phyloP scores from a whole-genome alignment of 163 green algal genomes.

The Scenedesmus sp. region DNA sequence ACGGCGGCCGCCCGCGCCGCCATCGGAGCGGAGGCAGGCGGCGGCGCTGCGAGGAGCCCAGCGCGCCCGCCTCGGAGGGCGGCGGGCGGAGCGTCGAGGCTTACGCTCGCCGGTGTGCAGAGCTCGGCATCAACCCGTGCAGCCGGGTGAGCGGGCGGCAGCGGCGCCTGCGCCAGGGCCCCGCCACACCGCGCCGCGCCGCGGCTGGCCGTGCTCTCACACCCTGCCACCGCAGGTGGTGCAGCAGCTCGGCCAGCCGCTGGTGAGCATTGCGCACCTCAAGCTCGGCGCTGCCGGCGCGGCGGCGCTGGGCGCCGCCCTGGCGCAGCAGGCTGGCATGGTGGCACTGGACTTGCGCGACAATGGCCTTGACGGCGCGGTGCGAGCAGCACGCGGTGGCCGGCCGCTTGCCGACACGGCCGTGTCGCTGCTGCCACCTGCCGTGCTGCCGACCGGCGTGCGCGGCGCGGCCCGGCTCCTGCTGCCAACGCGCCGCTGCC shows the following conservation, averaged over 20 bases:
- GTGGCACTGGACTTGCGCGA: slow-evolving; percentile 55
- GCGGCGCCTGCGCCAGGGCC: neutral
- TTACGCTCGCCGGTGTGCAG: slow-evolving; percentile 24
- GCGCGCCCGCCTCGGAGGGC: too few relatives aligned
- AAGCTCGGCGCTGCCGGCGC: slow-evolving; percentile 84
- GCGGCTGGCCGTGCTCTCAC: too few relatives aligned
- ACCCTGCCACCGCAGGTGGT: slow-evolving; percentile 17
- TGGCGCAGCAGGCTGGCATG: slow-evolving; percentile 76
- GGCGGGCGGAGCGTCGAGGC: slow-evolving; percentile 15
- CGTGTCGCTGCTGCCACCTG: neutral
- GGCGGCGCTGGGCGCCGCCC: slow-evolving; percentile 79
- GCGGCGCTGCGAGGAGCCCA: neutral
- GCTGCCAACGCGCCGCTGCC: too few relatives aligned
- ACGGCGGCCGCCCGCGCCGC: neutral
- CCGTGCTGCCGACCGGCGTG: neutral
- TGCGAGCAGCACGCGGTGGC: neutral
- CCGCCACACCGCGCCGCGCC: neutral
- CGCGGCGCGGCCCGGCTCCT: too few relatives aligned
- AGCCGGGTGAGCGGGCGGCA: neutral
- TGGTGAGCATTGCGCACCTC: slow-evolving; percentile 34
- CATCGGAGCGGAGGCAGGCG: neutral
- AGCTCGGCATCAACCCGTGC: slow-evolving; percentile 38
- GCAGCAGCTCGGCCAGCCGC: slow-evolving; percentile 19
- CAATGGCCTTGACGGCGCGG: slow-evolving; percentile 64
- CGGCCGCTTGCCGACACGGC: neutral